Evolutionary conservation across 192 early-diverging fungal genomes (phyloP).

Genomic region (Jimgerdemannia flammicorona): DNA sequence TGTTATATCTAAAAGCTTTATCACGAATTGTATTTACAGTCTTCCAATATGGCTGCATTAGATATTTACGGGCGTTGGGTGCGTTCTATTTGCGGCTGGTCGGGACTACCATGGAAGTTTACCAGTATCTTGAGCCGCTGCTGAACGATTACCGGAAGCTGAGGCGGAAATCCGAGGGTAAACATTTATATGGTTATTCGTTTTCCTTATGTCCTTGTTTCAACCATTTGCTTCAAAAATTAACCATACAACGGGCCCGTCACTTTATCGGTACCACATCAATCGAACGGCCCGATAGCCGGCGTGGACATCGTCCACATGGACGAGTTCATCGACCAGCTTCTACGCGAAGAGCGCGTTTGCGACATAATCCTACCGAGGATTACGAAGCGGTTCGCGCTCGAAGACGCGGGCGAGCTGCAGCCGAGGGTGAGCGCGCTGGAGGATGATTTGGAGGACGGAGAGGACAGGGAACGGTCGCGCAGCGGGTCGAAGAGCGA

Average conservation of each 20-base stretch:
- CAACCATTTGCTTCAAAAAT: not conserved
- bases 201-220: not conserved
- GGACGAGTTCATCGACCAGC: constrained; percentile 89
- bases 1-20: not conserved
- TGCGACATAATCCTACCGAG: constrained; percentile 90
- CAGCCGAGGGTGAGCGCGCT: constrained; percentile 76
- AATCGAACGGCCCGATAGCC: constrained; percentile 5
- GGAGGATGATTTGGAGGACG: constrained; percentile 55
- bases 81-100: constrained; percentile 89
- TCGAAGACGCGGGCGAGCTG: constrained; percentile 85
- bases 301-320: constrained; percentile 55
- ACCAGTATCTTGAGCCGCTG: constrained; percentile 81
- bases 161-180: constrained; percentile 50
- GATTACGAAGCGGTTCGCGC: constrained; percentile 68
- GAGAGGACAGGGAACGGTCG: constrained; percentile 23
- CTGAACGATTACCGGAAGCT: constrained; percentile 87
- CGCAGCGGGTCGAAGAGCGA: constrained; percentile 9
- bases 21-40: not conserved
- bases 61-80: constrained; percentile 83
- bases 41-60: constrained; percentile 1
- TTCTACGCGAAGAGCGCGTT: constrained; percentile 74
- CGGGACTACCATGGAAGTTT: constrained; percentile 71
- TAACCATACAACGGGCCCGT: not conserved
- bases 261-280: not conserved
- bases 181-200: not conserved